Evolutionary conservation across 768 basidiomycete species (phyloP), one percentile per base, ranked within the genome.

Genomic region (Termitomyces sp.): DNA sequence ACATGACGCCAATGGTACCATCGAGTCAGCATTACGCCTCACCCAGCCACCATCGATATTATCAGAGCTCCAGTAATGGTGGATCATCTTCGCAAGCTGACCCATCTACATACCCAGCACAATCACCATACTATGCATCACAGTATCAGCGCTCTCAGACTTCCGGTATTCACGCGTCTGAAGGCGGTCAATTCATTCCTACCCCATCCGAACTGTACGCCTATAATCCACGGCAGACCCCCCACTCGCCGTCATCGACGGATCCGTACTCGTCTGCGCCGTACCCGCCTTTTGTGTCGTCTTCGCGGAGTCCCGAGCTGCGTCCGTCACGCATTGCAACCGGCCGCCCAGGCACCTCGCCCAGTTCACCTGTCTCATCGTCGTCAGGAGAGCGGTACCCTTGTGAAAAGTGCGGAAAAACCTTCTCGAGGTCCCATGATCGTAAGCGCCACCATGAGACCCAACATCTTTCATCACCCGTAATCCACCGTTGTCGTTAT

Each of bases 381-480:
- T 74, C 81, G 57, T 74, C 79, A 51, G 81, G 81, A 53, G 89
- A 91, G 69, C 84, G 89, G 42, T 90, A 81, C 75, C 78, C 81
- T 59, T 92, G 91, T 75, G 84, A 88, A 60, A 81, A 83, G 65
- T 92, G 91, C 71, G 86, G 86, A 56, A 88, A 89, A 73, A 88
- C 89, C 28, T 92, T 92, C 72, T 90, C 89, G 38, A 84, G 91
- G 63, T 81, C 87, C 60, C 90, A 92, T 73, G 91, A 93, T 74
- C 84, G 89, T 65, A 90, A 92, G 75, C 83, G 91, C 63, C 91
- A 93, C 74, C 84, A 84, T 66, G 90, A 91, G 73, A 90, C 87
- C 16, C 87, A 90, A 67, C 90, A 92, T 67, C 79, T 85, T 48
- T 70, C 85, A 39, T 78, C 81, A 15, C 87, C 89, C 22, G 79